These are phyloP conservation scores for Suillus americanus DNA, from an alignment of 768 basidiomycete species.

Conservation along the genomic window DNA sequence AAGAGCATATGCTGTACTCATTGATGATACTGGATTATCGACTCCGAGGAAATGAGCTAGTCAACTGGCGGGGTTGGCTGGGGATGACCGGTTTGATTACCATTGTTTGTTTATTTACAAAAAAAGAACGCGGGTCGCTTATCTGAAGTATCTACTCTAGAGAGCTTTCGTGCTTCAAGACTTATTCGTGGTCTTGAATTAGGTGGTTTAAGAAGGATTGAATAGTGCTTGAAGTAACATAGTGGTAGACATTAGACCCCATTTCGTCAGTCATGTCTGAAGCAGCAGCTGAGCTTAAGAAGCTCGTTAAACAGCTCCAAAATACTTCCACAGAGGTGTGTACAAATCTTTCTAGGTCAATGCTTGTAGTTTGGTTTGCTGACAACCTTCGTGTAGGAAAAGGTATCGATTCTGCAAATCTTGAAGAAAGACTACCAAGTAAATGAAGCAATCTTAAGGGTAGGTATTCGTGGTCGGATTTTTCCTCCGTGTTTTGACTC, in stretches of 20 bases:
- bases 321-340: slow-evolving; percentile 58
- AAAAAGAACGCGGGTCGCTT: background rate
- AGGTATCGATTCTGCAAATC: slow-evolving; percentile 54
- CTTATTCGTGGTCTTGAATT: background rate
- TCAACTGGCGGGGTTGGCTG: background rate
- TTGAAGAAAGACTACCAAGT: slow-evolving; percentile 69
- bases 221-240: slow-evolving; percentile 8
- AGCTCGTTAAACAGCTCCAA: slow-evolving; percentile 79
- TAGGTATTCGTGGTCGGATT: slow-evolving; percentile 40
- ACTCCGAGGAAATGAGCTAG: background rate
- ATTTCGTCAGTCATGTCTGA: slow-evolving; percentile 29
- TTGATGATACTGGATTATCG: background rate
- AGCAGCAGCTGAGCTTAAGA: slow-evolving; percentile 63
- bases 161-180: slow-evolving; percentile 3
- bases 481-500: slow-evolving; percentile 1
- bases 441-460: slow-evolving; percentile 73
- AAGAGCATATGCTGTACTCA: slow-evolving; percentile 46
- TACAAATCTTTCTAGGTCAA: slow-evolving; percentile 34
- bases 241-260: slow-evolving; percentile 23
- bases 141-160: background rate
- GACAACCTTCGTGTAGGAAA: slow-evolving; percentile 48
- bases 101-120: slow-evolving; percentile 19
- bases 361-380: slow-evolving; percentile 38
- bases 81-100: slow-evolving; percentile 12
- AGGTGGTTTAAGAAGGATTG: slow-evolving; percentile 4